Conservation (phyloP, 805 yeast genomes). For the Barnettozyma populi region DNA sequence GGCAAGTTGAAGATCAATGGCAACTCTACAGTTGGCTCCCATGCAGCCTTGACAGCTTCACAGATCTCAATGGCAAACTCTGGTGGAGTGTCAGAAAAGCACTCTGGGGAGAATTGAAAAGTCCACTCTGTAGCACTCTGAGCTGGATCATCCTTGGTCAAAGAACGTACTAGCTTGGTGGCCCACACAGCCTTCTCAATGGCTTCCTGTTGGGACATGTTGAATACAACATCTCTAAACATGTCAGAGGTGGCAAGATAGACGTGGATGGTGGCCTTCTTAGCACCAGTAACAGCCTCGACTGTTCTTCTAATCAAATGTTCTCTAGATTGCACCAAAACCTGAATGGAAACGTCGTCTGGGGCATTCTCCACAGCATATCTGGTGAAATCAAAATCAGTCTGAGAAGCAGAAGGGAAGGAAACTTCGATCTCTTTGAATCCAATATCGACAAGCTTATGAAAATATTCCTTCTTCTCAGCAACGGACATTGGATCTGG, state of each 20-base stretch:
- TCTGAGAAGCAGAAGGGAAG: slow-evolving; percentile 78
- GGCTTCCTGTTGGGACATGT: slow-evolving; percentile 66
- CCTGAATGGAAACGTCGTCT: slow-evolving; percentile 68
- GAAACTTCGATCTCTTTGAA: slow-evolving; percentile 79
- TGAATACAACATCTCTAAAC: slow-evolving; percentile 71
- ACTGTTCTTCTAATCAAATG: slow-evolving; percentile 69
- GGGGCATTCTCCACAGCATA: slow-evolving; percentile 78
- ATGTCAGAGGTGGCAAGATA: slow-evolving; percentile 72
- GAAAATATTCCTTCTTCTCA: slow-evolving; percentile 70
- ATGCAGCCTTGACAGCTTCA: slow-evolving; percentile 71
- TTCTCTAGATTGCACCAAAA: slow-evolving; percentile 71
- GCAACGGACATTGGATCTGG: slow-evolving; percentile 80
- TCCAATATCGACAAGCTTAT: slow-evolving; percentile 65
- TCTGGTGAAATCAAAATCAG: slow-evolving; percentile 77
- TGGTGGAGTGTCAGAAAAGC: slow-evolving; percentile 68
- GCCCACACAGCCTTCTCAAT: slow-evolving; percentile 65
- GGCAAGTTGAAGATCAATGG: slow-evolving; percentile 78
- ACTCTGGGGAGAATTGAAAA: slow-evolving; percentile 74
- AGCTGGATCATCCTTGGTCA: slow-evolving; percentile 70
- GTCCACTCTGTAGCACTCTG: slow-evolving; percentile 62
- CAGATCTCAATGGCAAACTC: slow-evolving; percentile 73
- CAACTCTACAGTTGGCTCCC: slow-evolving; percentile 72
- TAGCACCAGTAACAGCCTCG: slow-evolving; percentile 68
- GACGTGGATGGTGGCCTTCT: slow-evolving; percentile 64
- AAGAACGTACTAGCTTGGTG: slow-evolving; percentile 57